Conservation (phyloP, 1,139 yeast species). For the Hemisphaericaspora subhashii region DNA sequence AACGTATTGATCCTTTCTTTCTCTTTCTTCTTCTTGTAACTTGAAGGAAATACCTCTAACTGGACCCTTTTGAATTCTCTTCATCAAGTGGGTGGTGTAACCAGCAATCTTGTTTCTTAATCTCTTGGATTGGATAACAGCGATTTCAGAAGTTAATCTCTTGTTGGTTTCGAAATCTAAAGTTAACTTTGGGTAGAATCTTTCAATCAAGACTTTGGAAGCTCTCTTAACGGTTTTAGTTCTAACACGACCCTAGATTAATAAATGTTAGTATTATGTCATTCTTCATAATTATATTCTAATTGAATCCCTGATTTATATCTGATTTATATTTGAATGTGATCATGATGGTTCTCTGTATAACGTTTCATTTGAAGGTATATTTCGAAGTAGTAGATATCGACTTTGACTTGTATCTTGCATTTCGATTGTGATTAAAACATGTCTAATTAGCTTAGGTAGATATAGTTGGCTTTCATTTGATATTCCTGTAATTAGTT, state of each 20-base stretch:
- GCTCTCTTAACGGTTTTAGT: slow-evolving; percentile 99
- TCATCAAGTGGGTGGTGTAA: slow-evolving; percentile 99
- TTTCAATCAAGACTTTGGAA: slow-evolving; percentile 99
- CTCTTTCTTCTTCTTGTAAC: slow-evolving; percentile 99
- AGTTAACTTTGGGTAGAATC: slow-evolving; percentile 99
- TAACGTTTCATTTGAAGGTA: too few species aligned
- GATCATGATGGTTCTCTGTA: not conserved
- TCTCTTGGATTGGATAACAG: slow-evolving; percentile 99
- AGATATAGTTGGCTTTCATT: too few species aligned
- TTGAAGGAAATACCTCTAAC: slow-evolving; percentile 99
- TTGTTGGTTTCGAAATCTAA: slow-evolving; percentile 99
- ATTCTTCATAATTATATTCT: not conserved
- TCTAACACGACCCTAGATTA: slow-evolving; percentile 89
- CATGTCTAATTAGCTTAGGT: too few species aligned
- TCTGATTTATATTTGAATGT: not conserved
- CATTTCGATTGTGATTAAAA: too few species aligned
- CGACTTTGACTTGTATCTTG: too few species aligned
- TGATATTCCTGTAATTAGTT: too few species aligned
- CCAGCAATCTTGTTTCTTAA: slow-evolving; percentile 99
- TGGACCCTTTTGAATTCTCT: slow-evolving; percentile 99
- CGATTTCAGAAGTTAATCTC: slow-evolving; percentile 98
- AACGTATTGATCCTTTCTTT: slow-evolving; percentile 99
- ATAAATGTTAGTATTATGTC: slow-evolving; percentile 29
- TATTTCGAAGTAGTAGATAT: too few species aligned
- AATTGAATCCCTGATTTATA: not conserved